A percentile compares a stretch with the other conserved stretches of the same genome.
Conservation (phyloP, 2,329 filamentous ascomycete species). For the Nothopassalora personata region DNA sequence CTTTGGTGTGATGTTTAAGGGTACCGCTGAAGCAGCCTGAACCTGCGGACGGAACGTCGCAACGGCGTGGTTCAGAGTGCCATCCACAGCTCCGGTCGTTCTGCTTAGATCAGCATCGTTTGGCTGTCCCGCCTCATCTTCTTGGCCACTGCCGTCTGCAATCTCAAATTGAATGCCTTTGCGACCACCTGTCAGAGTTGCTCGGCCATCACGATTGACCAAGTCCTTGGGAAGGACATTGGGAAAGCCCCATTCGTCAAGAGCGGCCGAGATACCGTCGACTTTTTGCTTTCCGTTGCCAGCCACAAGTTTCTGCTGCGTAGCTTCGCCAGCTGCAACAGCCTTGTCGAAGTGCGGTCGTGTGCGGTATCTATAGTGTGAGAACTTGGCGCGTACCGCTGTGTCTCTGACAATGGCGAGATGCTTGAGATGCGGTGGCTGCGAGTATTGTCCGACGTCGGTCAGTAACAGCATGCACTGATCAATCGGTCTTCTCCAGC, state of each 20-base stretch:
- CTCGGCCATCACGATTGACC: conserved; percentile 38
- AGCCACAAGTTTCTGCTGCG: conserved; percentile 6
- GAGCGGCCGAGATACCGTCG: conserved; percentile 16
- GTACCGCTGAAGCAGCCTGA: background rate
- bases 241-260: conserved; percentile 48
- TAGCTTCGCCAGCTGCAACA: conserved; percentile 45
- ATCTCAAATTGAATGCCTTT: conserved; percentile 7
- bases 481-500: conserved; percentile 53
- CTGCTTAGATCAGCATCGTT: background rate
- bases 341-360: conserved; percentile 48
- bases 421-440: conserved; percentile 54
- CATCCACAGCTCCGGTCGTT: background rate
- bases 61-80: background rate
- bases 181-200: conserved; percentile 35
- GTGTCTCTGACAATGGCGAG: conserved; percentile 53
- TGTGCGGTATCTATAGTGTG: conserved; percentile 53
- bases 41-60: background rate
- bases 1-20: background rate
- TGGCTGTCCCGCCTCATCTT: background rate
- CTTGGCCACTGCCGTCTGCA: background rate
- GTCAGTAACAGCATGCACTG: conserved; percentile 48
- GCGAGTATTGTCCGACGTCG: conserved; percentile 53
- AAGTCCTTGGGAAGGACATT: conserved; percentile 31
- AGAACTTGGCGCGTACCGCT: conserved; percentile 41
- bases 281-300: conserved; percentile 25